A percentile compares a stretch with the other conserved stretches of the same genome.
Conservation (phyloP, 2,329 filamentous ascomycete species). For the Geoglossum cookeanum region DNA sequence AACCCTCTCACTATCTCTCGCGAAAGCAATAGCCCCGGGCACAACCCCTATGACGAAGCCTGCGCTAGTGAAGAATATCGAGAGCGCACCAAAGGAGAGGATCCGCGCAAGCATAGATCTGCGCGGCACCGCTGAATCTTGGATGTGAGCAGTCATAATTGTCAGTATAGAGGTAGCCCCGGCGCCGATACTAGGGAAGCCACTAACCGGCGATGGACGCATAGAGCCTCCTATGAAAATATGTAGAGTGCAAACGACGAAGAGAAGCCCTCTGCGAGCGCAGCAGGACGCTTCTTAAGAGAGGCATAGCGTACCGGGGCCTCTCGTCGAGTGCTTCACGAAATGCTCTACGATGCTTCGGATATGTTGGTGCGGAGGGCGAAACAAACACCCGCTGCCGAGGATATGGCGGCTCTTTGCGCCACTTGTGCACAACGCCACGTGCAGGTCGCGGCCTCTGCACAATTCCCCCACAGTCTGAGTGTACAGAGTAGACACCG, state of each 20-base stretch:
- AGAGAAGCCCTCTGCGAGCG: neutral
- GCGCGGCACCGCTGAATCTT: neutral
- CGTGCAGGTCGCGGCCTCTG: no score
- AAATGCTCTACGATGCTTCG: neutral
- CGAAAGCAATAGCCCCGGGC: constrained; percentile 34
- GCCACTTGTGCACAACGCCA: no score
- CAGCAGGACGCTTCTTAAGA: neutral
- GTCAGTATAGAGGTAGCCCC: neutral
- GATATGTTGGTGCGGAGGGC: no score
- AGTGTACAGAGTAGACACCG: no score
- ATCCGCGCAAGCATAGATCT: constrained; percentile 7
- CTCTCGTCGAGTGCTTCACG: neutral
- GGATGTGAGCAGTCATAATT: neutral
- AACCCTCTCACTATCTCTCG: constrained; percentile 56
- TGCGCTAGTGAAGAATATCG: constrained; percentile 27
- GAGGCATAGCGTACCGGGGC: neutral
- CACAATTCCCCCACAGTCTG: no score
- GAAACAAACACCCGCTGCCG: no score
- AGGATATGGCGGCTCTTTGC: no score
- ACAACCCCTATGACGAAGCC: constrained; percentile 39
- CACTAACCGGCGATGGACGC: neutral
- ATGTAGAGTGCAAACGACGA: neutral
- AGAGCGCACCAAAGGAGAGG: constrained; percentile 27
- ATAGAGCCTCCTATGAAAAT: neutral
- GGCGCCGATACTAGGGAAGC: neutral